Conservation (phyloP, 2,329 filamentous ascomycete genomes). For the Lasiodiplodia gonubiensis region DNA sequence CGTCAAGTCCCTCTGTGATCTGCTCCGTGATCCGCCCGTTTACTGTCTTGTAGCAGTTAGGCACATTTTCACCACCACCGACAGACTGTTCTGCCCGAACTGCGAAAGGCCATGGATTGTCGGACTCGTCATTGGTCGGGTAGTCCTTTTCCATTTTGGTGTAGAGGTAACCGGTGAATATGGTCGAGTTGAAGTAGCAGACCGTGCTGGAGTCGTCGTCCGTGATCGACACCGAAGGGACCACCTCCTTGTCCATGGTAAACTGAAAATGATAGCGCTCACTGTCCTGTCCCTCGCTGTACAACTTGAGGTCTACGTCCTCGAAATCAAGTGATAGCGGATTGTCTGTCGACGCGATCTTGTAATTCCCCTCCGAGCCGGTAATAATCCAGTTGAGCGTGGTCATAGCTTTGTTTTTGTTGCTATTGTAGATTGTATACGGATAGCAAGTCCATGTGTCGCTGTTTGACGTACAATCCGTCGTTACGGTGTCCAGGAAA, state of each 20-base stretch:
- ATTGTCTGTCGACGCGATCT: constrained; percentile 62
- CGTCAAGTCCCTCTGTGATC: constrained; percentile 43
- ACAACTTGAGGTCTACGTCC: constrained; percentile 57
- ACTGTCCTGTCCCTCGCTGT: constrained; percentile 54
- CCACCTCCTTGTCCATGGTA: constrained; percentile 58
- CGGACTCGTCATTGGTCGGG: constrained; percentile 37
- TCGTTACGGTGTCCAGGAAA: constrained; percentile 59
- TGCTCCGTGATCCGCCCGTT: constrained; percentile 46
- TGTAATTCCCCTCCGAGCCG: constrained; percentile 48
- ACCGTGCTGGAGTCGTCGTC: constrained; percentile 54
- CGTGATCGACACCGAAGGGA: constrained; percentile 54
- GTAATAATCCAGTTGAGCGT: constrained; percentile 69
- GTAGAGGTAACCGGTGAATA: constrained; percentile 64
- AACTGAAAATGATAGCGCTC: constrained; percentile 67
- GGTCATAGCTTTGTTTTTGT: constrained; percentile 50
- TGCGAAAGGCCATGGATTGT: constrained; percentile 62
- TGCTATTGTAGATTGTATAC: constrained; percentile 56
- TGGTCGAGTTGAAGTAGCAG: constrained; percentile 65
- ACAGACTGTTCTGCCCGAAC: constrained; percentile 62
- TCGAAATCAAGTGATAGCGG: constrained; percentile 63
- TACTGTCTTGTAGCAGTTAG: constrained; percentile 58
- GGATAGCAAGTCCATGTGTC: constrained; percentile 69
- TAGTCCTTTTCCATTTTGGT: constrained; percentile 57
- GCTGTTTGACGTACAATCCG: constrained; percentile 64
- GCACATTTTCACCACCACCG: constrained; percentile 55